Conservation (phyloP, 208 protist species). For the Acanthamoeba lenticulata region DNA sequence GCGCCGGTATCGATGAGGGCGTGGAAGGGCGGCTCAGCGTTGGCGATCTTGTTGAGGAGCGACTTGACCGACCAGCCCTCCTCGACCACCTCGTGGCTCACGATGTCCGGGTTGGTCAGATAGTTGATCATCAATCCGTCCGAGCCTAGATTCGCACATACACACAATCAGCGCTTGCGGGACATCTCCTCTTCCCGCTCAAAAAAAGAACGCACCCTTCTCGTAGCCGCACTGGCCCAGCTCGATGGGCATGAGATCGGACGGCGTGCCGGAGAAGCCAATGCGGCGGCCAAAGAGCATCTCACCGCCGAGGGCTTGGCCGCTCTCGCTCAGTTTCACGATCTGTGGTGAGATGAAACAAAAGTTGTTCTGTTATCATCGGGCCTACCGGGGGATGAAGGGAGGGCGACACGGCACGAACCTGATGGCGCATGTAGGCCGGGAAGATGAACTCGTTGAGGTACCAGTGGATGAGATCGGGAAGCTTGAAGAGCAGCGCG, state of each 20-base stretch:
- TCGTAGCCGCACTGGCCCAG: constrained; percentile 95
- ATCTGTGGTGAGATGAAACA: constrained; percentile 20
- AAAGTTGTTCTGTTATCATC: background rate
- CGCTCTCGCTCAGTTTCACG: constrained; percentile 94
- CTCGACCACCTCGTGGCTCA: constrained; percentile 80
- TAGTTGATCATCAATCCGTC: constrained; percentile 94
- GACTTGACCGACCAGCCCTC: constrained; percentile 91
- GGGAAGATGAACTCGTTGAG: constrained; percentile 83
- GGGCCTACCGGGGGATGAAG: background rate
- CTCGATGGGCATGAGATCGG: constrained; percentile 93
- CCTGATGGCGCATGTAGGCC: constrained; percentile 79
- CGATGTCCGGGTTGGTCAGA: constrained; percentile 91
- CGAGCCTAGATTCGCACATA: constrained; percentile 70
- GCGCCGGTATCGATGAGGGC: constrained; percentile 96
- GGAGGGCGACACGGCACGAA: background rate
- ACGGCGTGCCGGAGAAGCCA: constrained; percentile 95
- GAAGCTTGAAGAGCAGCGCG: constrained; percentile 73
- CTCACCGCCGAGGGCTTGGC: constrained; percentile 93
- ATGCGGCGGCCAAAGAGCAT: constrained; percentile 94
- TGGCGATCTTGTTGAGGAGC: constrained; percentile 92
- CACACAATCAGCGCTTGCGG: too few relatives aligned
- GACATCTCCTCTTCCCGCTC: too few relatives aligned
- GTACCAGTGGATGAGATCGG: constrained; percentile 78
- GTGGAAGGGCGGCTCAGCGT: constrained; percentile 87
- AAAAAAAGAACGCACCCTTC: constrained; percentile 80